Percentiles rank a stretch among this genome's conserved stretches.
phyloP scores from a whole-genome alignment of 2,329 filamentous ascomycete genomes.

The Leptographium lundbergii region DNA sequence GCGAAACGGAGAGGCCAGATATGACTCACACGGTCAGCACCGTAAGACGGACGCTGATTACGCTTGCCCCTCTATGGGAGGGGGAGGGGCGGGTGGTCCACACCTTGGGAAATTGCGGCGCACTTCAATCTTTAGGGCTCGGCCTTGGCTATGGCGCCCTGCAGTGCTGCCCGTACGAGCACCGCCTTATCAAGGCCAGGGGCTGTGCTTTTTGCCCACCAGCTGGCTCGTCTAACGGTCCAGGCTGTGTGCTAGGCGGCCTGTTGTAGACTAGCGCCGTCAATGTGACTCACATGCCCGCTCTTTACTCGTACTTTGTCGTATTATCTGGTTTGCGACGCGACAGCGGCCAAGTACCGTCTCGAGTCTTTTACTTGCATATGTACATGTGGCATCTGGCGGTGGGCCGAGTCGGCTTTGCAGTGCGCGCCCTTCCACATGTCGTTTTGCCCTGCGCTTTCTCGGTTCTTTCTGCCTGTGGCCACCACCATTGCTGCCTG shows the following conservation, averaged over 20 bases:
- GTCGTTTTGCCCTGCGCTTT: not conserved
- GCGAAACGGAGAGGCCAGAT: not conserved
- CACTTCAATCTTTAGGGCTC: too few relatives aligned
- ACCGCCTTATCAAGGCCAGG: not conserved
- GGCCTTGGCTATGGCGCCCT: not conserved
- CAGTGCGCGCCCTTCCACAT: not conserved
- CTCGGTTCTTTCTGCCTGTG: slow-evolving; percentile 1
- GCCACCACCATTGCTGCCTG: slow-evolving; percentile 27
- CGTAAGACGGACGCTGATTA: not conserved
- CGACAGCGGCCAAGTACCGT: not conserved
- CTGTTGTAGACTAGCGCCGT: slow-evolving; percentile 2
- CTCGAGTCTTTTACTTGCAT: not conserved
- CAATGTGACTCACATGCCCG: slow-evolving; percentile 17
- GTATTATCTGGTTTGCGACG: not conserved
- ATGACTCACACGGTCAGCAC: not conserved
- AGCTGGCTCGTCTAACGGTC: not conserved
- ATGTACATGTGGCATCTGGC: not conserved
- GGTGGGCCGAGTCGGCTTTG: too few relatives aligned
- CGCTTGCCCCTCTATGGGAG: not conserved
- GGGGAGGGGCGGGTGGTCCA: not conserved
- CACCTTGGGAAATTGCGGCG: not conserved
- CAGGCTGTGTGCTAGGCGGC: not conserved
- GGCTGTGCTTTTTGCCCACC: not conserved
- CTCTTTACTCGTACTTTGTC: not conserved
- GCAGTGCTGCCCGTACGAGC: not conserved